A percentile compares a stretch with the other conserved stretches of the same genome.
These are phyloP conservation scores for Grammothele lineata DNA, from an alignment of 768 basidiomycete species.

Conservation along the genomic window DNA sequence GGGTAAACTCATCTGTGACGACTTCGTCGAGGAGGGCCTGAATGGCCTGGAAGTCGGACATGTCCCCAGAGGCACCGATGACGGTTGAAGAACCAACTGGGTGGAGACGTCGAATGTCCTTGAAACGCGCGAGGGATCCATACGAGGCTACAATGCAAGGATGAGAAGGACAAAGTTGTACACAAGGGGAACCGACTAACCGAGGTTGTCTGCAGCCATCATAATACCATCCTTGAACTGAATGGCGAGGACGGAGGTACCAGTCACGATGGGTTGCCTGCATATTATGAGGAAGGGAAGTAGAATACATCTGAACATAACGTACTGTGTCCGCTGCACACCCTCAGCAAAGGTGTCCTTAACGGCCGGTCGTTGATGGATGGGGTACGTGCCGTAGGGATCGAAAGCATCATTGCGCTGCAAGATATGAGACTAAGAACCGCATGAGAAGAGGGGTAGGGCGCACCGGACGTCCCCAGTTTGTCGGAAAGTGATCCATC, in stretches of 20 bases:
- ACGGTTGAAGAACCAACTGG: conserved; percentile 80
- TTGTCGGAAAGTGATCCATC: conserved; percentile 84
- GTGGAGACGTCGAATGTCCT: conserved; percentile 87
- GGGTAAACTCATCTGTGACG: conserved; percentile 72
- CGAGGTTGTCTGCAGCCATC: conserved; percentile 97
- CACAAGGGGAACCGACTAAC: too few relatives aligned
- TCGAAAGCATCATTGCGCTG: conserved; percentile 77
- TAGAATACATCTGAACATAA: neutral
- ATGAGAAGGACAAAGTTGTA: neutral
- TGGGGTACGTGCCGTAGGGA: conserved; percentile 72
- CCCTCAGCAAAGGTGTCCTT: conserved; percentile 58
- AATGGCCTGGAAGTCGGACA: conserved; percentile 96
- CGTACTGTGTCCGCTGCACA: conserved; percentile 80
- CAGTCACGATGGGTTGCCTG: conserved; percentile 93
- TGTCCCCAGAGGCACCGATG: conserved; percentile 91
- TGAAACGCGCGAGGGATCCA: conserved; percentile 95
- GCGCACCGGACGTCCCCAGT: conserved; percentile 78
- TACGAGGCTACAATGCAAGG: conserved; percentile 83
- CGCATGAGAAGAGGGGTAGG: neutral
- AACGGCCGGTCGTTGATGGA: conserved; percentile 49
- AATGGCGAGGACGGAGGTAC: conserved; percentile 92
- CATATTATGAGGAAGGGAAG: neutral
- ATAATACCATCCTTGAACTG: conserved; percentile 96
- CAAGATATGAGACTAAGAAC: neutral
- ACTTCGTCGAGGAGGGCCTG: conserved; percentile 76